Conservation (phyloP, 2,329 filamentous ascomycete species). For the Trichothecium sympodiale region DNA sequence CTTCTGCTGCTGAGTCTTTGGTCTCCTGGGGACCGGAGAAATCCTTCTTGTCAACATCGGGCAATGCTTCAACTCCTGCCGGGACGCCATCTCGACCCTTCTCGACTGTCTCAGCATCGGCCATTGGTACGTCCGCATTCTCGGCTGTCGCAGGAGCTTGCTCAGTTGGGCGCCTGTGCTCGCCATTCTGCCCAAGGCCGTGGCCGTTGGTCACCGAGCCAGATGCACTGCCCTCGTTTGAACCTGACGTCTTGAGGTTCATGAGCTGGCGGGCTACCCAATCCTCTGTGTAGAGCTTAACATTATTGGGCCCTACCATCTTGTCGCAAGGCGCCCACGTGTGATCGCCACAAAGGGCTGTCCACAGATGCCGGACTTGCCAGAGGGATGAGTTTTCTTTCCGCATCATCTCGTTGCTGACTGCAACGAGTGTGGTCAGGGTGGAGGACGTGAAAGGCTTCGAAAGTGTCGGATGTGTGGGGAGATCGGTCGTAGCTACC, state of each 20-base stretch:
- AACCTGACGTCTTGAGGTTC: conserved; percentile 11
- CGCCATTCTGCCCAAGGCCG: conserved; percentile 9
- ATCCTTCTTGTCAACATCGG: neutral
- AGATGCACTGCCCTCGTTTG: neutral
- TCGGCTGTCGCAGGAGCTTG: neutral
- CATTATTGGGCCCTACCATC: conserved; percentile 45
- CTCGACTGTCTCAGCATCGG: conserved; percentile 5
- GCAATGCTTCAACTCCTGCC: neutral
- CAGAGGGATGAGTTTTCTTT: conserved; percentile 64
- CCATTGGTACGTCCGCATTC: conserved; percentile 12
- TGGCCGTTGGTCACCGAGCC: conserved; percentile 1
- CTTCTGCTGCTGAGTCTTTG: conserved; percentile 1
- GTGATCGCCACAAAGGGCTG: conserved; percentile 63
- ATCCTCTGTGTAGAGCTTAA: conserved; percentile 40
- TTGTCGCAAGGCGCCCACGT: conserved; percentile 52
- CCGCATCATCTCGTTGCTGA: conserved; percentile 60
- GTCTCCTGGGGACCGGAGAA: neutral
- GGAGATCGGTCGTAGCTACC: conserved; percentile 62
- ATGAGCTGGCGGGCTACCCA: conserved; percentile 27
- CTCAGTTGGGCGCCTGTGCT: neutral
- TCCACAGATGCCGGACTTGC: conserved; percentile 64
- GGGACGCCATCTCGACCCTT: neutral
- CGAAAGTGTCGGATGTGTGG: conserved; percentile 63
- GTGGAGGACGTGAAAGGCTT: conserved; percentile 65
- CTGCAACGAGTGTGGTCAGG: conserved; percentile 57